Conservation (phyloP, 225 moss, liverwort and hornwort species). For the Lunularia cruciata region DNA sequence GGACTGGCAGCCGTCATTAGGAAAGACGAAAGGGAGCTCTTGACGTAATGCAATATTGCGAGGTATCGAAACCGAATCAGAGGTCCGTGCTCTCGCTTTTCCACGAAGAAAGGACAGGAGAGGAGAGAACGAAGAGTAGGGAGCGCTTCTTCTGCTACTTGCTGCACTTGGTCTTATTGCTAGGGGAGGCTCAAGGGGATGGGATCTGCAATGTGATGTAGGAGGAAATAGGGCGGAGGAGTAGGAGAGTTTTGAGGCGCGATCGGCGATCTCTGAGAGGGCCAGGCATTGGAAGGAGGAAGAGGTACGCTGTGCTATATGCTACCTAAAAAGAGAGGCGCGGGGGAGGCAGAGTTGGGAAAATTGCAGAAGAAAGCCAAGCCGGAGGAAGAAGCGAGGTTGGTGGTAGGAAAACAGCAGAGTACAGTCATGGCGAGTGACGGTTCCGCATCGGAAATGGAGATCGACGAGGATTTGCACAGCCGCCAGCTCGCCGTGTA, state of each 20-base stretch:
- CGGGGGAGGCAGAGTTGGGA: constrained; percentile 83
- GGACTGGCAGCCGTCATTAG: background rate
- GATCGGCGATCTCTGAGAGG: constrained; percentile 19
- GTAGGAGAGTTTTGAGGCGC: constrained; percentile 19
- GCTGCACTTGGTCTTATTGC: background rate
- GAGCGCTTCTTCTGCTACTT: constrained; percentile 7
- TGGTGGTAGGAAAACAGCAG: constrained; percentile 62
- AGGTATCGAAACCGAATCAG: constrained; percentile 9
- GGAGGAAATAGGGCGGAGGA: constrained; percentile 9
- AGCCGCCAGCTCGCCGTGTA: constrained; percentile 99
- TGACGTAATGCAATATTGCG: background rate
- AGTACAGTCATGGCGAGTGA: constrained; percentile 73
- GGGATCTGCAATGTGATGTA: constrained; percentile 11
- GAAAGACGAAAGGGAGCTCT: background rate
- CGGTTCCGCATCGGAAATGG: constrained; percentile 63
- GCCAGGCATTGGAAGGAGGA: constrained; percentile 9
- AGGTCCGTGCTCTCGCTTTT: background rate
- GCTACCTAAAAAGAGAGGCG: constrained; percentile 99
- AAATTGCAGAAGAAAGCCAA: constrained; percentile 56
- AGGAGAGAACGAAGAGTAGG: constrained; percentile 2
- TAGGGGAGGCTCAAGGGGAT: background rate
- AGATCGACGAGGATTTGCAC: constrained; percentile 98
- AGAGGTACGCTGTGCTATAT: constrained; percentile 66
- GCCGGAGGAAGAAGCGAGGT: constrained; percentile 35
- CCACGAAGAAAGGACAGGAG: constrained; percentile 11